These are phyloP conservation scores for Phlyctochytrium planicorne DNA, from an alignment of 192 early-diverging fungal genomes.

Conservation along the genomic window DNA sequence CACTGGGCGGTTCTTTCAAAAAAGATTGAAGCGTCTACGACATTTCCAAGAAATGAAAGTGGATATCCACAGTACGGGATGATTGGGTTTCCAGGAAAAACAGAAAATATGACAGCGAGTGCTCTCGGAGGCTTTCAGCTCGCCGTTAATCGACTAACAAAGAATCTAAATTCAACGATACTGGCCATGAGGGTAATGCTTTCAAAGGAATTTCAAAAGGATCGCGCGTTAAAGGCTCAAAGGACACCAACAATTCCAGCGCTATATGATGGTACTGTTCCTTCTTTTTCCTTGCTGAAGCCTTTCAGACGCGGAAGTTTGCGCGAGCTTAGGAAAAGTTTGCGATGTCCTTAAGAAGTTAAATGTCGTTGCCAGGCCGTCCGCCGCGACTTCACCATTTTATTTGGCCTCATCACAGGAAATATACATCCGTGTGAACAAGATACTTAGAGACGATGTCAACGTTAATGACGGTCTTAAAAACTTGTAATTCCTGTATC, in stretches of 20 bases:
- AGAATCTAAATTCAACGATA: conserved; percentile 9
- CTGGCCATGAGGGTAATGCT: conserved; percentile 1
- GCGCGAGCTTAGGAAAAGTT: too few relatives aligned
- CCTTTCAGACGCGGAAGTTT: too few relatives aligned
- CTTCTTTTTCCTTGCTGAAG: neutral
- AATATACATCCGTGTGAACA: neutral
- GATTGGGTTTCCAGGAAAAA: neutral
- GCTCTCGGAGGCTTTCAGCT: conserved; percentile 35
- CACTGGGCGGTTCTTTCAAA: conserved; percentile 5
- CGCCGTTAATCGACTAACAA: conserved; percentile 20
- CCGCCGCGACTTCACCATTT: neutral
- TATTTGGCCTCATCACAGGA: neutral
- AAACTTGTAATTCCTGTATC: too few relatives aligned
- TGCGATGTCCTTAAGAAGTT: conserved; percentile 16
- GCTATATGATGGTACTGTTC: neutral
- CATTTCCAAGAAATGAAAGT: conserved; percentile 1
- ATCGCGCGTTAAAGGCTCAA: neutral
- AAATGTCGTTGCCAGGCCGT: conserved; percentile 17
- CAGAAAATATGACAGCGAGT: neutral
- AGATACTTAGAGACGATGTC: neutral
- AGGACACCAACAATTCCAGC: conserved; percentile 14
- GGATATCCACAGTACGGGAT: neutral
- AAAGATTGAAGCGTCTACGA: conserved; percentile 3
- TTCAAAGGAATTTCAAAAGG: neutral
- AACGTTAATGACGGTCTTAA: neutral